A percentile compares a stretch with the other conserved stretches of the same genome.
phyloP scores from a whole-genome alignment of 495 filamentous ascomycete genomes.

The Chaetomium cochliodes region DNA sequence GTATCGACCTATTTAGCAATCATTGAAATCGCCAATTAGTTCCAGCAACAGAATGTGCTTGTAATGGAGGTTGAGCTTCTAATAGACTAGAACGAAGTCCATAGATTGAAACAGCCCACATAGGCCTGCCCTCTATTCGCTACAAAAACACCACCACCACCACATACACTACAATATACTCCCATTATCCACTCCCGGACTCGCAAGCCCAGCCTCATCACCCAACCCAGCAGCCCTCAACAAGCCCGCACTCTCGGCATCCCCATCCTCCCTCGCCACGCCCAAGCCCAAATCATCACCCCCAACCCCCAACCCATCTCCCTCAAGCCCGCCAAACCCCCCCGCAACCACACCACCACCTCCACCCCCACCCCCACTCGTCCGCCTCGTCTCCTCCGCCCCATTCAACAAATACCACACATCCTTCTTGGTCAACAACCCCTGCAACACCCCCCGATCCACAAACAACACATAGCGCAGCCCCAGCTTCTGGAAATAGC shows the following conservation, averaged over 20 bases:
- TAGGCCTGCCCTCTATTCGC: too few relatives aligned
- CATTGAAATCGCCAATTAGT: too few relatives aligned
- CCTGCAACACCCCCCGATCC: constrained; percentile 76
- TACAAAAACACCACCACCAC: background rate
- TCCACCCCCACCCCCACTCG: constrained; percentile 22
- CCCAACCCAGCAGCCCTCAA: constrained; percentile 19
- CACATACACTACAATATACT: constrained; percentile 31
- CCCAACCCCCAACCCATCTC: constrained; percentile 1
- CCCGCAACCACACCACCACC: background rate
- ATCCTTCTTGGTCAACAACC: constrained; percentile 95
- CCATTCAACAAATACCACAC: constrained; percentile 92
- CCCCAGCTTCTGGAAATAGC: constrained; percentile 91
- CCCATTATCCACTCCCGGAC: constrained; percentile 27
- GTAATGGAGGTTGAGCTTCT: too few relatives aligned
- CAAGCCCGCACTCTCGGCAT: constrained; percentile 34
- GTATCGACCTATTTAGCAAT: too few relatives aligned
- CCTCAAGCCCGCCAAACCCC: background rate
- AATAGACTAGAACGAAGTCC: too few relatives aligned
- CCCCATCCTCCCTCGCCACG: constrained; percentile 28
- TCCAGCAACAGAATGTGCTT: too few relatives aligned
- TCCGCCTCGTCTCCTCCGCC: constrained; percentile 59
- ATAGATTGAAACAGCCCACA: too few relatives aligned
- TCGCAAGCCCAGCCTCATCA: constrained; percentile 23
- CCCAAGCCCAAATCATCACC: constrained; percentile 10
- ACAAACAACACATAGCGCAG: constrained; percentile 86